These are phyloP conservation scores for Sarocladium oryzae DNA, from an alignment of 2,329 filamentous ascomycete species.

Conservation along the genomic window DNA sequence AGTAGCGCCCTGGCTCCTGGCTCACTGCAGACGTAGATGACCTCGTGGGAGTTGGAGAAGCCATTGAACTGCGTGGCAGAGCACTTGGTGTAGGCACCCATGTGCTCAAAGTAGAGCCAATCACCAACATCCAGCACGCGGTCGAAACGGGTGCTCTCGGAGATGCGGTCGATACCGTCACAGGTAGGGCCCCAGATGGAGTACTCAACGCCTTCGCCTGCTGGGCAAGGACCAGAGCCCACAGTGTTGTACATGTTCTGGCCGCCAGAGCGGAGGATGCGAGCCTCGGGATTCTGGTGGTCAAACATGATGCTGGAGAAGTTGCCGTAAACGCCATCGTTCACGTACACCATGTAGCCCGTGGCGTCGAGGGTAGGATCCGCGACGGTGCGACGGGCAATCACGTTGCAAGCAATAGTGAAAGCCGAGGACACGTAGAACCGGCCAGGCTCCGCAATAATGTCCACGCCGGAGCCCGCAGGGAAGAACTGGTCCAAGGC, in stretches of 20 bases:
- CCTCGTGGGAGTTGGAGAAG: slow-evolving; percentile 86
- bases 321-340: slow-evolving; percentile 96
- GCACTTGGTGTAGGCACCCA: slow-evolving; percentile 98
- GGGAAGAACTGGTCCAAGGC: slow-evolving; percentile 89
- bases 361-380: slow-evolving; percentile 59
- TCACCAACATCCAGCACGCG: slow-evolving; percentile 84
- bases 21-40: slow-evolving; percentile 94
- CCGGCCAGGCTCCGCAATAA: slow-evolving; percentile 94
- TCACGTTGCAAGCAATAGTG: slow-evolving; percentile 91
- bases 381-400: slow-evolving; percentile 83
- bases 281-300: slow-evolving; percentile 84
- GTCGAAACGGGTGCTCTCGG: slow-evolving; percentile 69
- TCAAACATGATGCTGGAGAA: slow-evolving; percentile 99
- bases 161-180: slow-evolving; percentile 94
- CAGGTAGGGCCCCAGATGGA: slow-evolving; percentile 98
- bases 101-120: slow-evolving; percentile 98
- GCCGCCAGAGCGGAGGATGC: slow-evolving; percentile 62
- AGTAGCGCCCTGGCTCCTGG: slow-evolving; percentile 73
- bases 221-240: slow-evolving; percentile 38
- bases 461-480: slow-evolving; percentile 58
- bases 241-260: slow-evolving; percentile 52
- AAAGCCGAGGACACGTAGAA: slow-evolving; percentile 95
- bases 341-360: slow-evolving; percentile 95
- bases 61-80: slow-evolving; percentile 97
- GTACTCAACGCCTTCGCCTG: slow-evolving; percentile 63